These are phyloP conservation scores for Thalassiosira delicatula DNA, from an alignment of 352 stramenopile genomes.

Conservation along the genomic window DNA sequence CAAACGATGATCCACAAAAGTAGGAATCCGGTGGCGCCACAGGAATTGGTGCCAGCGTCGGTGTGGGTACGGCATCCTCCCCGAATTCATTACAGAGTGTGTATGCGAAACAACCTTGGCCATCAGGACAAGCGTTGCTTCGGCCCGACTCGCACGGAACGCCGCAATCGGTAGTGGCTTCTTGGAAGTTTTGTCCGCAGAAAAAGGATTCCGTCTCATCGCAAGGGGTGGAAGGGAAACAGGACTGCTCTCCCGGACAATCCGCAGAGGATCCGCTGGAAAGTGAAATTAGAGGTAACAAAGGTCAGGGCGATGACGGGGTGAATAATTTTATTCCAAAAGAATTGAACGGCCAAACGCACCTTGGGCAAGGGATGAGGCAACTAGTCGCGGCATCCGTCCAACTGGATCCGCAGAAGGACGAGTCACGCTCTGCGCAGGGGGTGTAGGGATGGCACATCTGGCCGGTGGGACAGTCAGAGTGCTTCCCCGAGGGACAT, in stretches of 20 bases:
- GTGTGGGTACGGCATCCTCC: not conserved
- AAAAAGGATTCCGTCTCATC: conserved; percentile 64
- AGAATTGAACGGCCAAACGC: too few relatives aligned
- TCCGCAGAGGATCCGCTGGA: conserved; percentile 45
- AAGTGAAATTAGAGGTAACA: not conserved
- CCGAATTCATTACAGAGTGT: conserved; percentile 54
- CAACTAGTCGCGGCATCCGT: conserved; percentile 67
- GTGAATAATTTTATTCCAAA: not conserved
- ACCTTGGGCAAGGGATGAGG: conserved; percentile 53
- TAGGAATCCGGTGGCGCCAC: conserved; percentile 38
- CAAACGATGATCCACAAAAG: conserved; percentile 51
- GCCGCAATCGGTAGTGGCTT: conserved; percentile 45
- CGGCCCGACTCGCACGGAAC: conserved; percentile 55
- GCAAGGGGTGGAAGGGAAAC: conserved; percentile 66
- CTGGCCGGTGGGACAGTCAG: conserved; percentile 48
- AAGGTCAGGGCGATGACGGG: not conserved
- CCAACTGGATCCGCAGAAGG: conserved; percentile 65
- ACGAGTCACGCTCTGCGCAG: conserved; percentile 56
- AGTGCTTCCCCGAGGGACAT: conserved; percentile 58
- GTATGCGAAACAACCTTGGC: conserved; percentile 65
- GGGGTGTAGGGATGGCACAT: conserved; percentile 61
- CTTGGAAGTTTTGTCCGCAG: conserved; percentile 60
- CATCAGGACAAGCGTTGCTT: conserved; percentile 48
- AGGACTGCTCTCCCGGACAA: conserved; percentile 51
- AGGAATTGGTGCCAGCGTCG: not conserved